Percentiles rank a stretch among this genome's conserved stretches.
Conservation (phyloP, 2,329 filamentous ascomycete species). For the Teratosphaeria gauchensis region DNA sequence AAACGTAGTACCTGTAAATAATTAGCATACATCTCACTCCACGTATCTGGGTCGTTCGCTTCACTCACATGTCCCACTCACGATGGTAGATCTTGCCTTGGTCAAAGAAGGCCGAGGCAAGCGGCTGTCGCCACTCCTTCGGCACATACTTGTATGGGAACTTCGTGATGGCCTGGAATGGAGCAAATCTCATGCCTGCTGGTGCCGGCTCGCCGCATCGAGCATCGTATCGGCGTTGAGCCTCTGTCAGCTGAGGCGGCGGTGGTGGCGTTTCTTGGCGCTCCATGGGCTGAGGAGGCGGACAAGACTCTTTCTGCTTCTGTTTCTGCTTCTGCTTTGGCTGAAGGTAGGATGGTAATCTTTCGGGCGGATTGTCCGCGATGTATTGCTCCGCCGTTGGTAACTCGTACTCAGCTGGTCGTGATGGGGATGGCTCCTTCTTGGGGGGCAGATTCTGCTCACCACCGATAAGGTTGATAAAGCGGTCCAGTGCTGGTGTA, state of each 20-base stretch:
- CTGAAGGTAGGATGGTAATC: slow-evolving; percentile 2
- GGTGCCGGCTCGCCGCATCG: slow-evolving; percentile 26
- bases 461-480: slow-evolving; percentile 9
- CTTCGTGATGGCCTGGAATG: slow-evolving; percentile 40
- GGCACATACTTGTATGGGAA: slow-evolving; percentile 54
- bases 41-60: not conserved
- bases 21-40: not conserved
- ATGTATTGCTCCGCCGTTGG: not conserved
- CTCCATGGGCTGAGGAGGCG: not conserved
- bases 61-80: slow-evolving; percentile 67
- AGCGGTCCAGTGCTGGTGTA: slow-evolving; percentile 8
- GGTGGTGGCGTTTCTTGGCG: not conserved
- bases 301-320: not conserved
- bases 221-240: slow-evolving; percentile 9
- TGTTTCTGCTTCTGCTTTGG: not conserved
- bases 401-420: not conserved
- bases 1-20: slow-evolving; percentile 17
- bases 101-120: slow-evolving; percentile 48
- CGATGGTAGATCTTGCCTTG: slow-evolving; percentile 48
- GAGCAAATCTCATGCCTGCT: slow-evolving; percentile 26
- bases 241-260: not conserved
- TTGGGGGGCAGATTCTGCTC: slow-evolving; percentile 10
- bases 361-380: not conserved
- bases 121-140: slow-evolving; percentile 35
- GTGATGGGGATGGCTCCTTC: slow-evolving; percentile 1